Base-by-base conservation (phyloP, 139 green algal species). In the Ettlia oleoabundans region DNA sequence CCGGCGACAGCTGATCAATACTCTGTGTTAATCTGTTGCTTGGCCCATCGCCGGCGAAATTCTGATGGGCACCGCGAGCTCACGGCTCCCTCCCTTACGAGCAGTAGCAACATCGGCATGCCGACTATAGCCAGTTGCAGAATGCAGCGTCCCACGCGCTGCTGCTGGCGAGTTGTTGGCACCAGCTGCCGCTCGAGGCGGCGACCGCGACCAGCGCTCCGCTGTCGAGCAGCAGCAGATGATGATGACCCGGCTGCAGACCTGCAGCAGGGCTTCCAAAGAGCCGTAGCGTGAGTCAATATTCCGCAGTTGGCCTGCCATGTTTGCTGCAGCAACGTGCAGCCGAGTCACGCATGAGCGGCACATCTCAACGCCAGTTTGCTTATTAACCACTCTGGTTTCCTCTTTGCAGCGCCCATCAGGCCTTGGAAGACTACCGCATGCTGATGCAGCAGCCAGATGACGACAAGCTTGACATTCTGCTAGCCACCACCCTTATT, bases 401-500 rank as follows among this genome's bases (percentile, higher is more conserved):
- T n/a, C 32, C 22, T n/a, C 30, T n/a, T 40, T 32, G 71, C 66
- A 83, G 68, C 10, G 33, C 80, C 15, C 32, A 63, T 42, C 40
- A 82, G 33, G 81, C 81, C 0, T 38, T 80, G 2, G 81, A 86
- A 2, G 81, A 86, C 18, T 86, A 86, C 52, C 28, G 53, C 2
- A 47, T 76, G 52, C 81, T 82, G 8, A 86, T 86, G 81, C 30
- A 64, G 53, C 33, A 24, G 38, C 80, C 80, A 4, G 80, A 81
- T 21, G 33, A 53, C n/a, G n/a, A n/a, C 10, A 28, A n/a, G 1
- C 32, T 37, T 0, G 68, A 72, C 35, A 21, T 86, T 43, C 51
- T 86, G 52, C 35, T 26, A 0, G 53, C 52, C 37, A 73, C 81
- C 4, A 58, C 37, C 32, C 81, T 86, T 40, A 82, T 86, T 28